These are phyloP conservation scores for Platanthera zijinensis DNA, from an alignment of 106 monocot species.

Conservation along the genomic window DNA sequence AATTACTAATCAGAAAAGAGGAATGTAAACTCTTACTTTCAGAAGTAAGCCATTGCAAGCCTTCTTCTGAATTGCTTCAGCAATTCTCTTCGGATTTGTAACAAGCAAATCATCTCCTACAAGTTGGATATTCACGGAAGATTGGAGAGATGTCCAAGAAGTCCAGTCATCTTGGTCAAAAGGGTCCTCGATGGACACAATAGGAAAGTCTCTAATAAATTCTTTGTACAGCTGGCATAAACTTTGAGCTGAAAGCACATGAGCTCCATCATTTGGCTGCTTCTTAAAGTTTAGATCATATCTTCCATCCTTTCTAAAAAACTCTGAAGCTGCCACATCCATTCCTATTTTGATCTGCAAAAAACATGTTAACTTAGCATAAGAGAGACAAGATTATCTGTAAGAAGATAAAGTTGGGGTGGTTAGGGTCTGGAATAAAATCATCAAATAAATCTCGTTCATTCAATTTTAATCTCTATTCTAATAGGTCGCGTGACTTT, in stretches of 20 bases:
- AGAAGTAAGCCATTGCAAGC: slow-evolving; percentile 86
- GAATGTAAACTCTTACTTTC: slow-evolving; percentile 37
- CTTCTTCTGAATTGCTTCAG: slow-evolving; percentile 83
- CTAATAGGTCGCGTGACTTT: no score
- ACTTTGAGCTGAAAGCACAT: slow-evolving; percentile 52
- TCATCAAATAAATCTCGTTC: no score
- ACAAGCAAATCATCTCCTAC: slow-evolving; percentile 97
- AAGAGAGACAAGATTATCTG: background rate
- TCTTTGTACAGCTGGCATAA: slow-evolving; percentile 81
- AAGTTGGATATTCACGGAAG: slow-evolving; percentile 83
- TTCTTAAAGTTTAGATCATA: slow-evolving; percentile 93
- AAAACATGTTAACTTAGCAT: background rate
- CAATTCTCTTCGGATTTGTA: slow-evolving; percentile 91
- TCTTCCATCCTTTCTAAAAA: slow-evolving; percentile 71
- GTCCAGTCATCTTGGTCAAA: slow-evolving; percentile 99
- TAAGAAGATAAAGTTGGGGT: no score
- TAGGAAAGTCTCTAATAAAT: slow-evolving; percentile 88
- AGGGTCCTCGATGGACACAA: slow-evolving; percentile 96
- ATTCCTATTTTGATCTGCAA: slow-evolving; percentile 95
- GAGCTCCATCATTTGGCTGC: slow-evolving; percentile 86
- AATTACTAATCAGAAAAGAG: background rate
- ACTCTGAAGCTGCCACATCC: slow-evolving; percentile 97
- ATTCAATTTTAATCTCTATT: no score
- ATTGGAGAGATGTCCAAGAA: slow-evolving; percentile 73
- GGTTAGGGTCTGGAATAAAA: no score